Base-by-base conservation (phyloP, 2,329 filamentous ascomycete genomes). In the Dothistroma septosporum region DNA sequence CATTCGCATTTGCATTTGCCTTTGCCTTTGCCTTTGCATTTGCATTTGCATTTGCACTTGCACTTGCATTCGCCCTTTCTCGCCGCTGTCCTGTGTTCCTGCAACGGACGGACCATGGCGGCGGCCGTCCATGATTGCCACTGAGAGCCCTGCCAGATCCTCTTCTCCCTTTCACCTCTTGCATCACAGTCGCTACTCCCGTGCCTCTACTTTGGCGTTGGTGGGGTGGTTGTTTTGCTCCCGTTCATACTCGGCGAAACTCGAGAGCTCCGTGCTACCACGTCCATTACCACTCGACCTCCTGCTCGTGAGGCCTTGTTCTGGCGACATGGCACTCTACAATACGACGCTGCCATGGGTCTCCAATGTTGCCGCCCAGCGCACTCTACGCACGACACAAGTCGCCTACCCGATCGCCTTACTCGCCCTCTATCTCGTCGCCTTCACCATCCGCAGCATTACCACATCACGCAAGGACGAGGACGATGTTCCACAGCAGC, bases 331-430 rank as follows among this genome's bases (percentile, higher is more conserved):
- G 64, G 63, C 59, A 4, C 50, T 53, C 50, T 53, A 32, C 31
- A 48, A 61, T 44, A 48, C 52, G 48, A 63, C 62, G 21, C 60
- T 61, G 46, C 69, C 70, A 37, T 73, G 71, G 72, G 70, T 73
- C 44, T 70, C 75, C 48, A 74, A 76, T 68, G 71, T 75, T 46
- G 74, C 76, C 58, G 77, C 78, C 62, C 76, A 76, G 55, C 71
- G 69, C 53, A 72, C 80, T 62, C 71, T 83, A 63, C 74, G 73
- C 55, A 76, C 78, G 67, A 71, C 84, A 60, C 83, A 84, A 69
- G 83, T 80, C 72, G 77, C 81, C 66, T 89, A 85, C 66, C 86
- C 87, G 12, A 83, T 88, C 68, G 73, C 87, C 60, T 77, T 90
- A 61, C 79, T 89, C 57, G 66, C 85, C 67, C 80, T 89, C 71